Percentiles rank a stretch among this genome's conserved stretches.
phyloP scores from a whole-genome alignment of 352 stramenopile species.

The Nothophytophthora sp. region DNA sequence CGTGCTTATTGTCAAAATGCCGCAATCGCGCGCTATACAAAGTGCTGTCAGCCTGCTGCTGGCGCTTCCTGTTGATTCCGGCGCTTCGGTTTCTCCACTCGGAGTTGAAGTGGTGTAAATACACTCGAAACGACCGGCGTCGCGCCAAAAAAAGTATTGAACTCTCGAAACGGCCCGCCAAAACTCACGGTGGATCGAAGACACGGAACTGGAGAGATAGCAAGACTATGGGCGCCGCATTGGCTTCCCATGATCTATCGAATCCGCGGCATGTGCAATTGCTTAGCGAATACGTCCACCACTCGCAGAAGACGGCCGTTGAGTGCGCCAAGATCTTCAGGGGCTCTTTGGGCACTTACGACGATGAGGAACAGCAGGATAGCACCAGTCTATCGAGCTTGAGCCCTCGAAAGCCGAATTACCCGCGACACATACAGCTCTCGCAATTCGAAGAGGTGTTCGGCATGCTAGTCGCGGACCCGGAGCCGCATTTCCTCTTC shows the following conservation, averaged over 20 bases:
- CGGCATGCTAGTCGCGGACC: constrained; percentile 66
- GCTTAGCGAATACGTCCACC: constrained; percentile 54
- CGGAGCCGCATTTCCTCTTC: constrained; percentile 66
- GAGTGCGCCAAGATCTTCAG: constrained; percentile 65
- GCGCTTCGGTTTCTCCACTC: neutral
- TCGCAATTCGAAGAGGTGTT: constrained; percentile 77
- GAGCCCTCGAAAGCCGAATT: constrained; percentile 15
- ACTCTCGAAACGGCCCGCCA: constrained; percentile 10
- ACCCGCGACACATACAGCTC: constrained; percentile 48
- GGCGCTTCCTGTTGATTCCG: neutral
- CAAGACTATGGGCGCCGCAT: constrained; percentile 33
- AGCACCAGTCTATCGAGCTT: constrained; percentile 5
- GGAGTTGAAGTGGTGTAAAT: constrained; percentile 15
- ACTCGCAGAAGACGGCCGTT: constrained; percentile 46
- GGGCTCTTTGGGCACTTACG: constrained; percentile 22
- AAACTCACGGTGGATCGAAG: neutral
- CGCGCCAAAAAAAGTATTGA: constrained; percentile 8
- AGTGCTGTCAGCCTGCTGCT: too few relatives aligned
- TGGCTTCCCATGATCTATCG: constrained; percentile 20
- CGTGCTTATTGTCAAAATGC: constrained; percentile 7
- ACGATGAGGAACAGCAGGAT: constrained; percentile 23
- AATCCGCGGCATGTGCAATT: constrained; percentile 36
- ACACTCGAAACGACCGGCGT: constrained; percentile 7
- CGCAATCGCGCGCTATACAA: neutral
- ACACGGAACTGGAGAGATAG: too few relatives aligned